Conservation (phyloP, 2,329 filamentous ascomycete species). For the Fusarium algeriense region DNA sequence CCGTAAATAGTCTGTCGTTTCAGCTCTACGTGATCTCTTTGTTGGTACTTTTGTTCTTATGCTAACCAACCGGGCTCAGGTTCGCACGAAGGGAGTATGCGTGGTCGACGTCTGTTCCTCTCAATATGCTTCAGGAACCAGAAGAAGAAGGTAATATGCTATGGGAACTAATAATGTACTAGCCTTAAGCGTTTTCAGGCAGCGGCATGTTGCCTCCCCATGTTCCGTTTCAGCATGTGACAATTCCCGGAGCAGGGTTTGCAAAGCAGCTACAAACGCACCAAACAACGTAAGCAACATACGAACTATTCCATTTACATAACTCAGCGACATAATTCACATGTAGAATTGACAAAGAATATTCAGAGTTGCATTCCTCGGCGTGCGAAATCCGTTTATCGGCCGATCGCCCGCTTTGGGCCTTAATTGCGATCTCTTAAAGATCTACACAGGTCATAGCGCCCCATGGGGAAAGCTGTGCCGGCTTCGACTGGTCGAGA, state of each 20-base stretch:
- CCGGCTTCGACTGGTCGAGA: constrained; percentile 6
- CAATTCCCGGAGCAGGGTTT: not conserved
- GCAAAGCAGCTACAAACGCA: not conserved
- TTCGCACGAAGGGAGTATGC: not conserved
- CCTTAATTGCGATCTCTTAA: not conserved
- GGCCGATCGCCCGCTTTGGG: constrained; percentile 25
- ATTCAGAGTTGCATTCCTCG: constrained; percentile 24
- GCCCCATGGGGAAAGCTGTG: constrained; percentile 24
- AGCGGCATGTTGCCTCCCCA: not conserved
- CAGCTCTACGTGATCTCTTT: not conserved
- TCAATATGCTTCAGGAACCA: not conserved
- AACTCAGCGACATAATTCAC: constrained; percentile 17
- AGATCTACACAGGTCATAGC: constrained; percentile 22
- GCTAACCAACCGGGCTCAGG: not conserved
- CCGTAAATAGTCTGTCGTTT: not conserved
- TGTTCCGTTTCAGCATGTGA: not conserved
- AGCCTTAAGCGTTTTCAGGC: not conserved
- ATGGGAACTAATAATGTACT: not conserved
- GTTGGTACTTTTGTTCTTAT: not conserved
- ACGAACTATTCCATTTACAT: not conserved
- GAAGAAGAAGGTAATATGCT: not conserved
- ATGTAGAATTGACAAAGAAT: constrained; percentile 3
- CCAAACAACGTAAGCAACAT: not conserved
- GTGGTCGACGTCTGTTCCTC: not conserved
- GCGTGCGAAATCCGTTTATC: constrained; percentile 5